Base-by-base conservation (phyloP, 2,329 filamentous ascomycete genomes). In the Ilyonectria destructans region DNA sequence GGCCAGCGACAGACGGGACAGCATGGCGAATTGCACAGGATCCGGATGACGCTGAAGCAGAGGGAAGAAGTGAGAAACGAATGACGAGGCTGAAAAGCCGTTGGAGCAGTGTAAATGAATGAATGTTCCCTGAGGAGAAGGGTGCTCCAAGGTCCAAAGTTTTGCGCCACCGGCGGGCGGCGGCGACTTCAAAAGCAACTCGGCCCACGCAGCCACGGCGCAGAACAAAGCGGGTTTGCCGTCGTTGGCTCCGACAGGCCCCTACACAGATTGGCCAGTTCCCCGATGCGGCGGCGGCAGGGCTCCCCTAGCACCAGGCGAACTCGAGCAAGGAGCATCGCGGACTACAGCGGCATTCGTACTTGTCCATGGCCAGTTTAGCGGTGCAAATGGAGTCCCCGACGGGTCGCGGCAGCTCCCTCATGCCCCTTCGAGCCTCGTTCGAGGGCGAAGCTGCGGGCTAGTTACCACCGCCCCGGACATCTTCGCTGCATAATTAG, bases 1-100 rank as follows among this genome's bases (percentile, higher is more conserved):
- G 43, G 69, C 73, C 69, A 75, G 52, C 17, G 70, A 74, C 51
- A 77, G 49, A 19, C 65, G 58, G 48, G 69, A 65, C 23, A 70
- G 58, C 76, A 78, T 78, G 66, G 19, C 56, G 68, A 33, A 58
- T 2, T 3, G 23, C 26, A 6, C 48, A 52, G n/a, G 13, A n/a
- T 46, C 49, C 13, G 19, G 46, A 29, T 12, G n/a, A 35, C 17
- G 15, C n/a, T 9, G 55, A 48, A 10, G 40, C 48, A 31, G 33
- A 59, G 35, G 52, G 23, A 49, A 29, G 37, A 43, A 37, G 55
- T 48, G 40, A 21, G 6, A 51, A 46, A 56, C 15, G 40, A 55
- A 40, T 19, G 49, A 37, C 17, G 54, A 58, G 45, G 21, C 37
- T 54, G 26, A 23, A 52, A 9, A 51, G 45, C 40, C 62, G 49